phyloP scores from a whole-genome alignment of 192 early-diverging fungal species.

The Chytriomyces hyalinus region DNA sequence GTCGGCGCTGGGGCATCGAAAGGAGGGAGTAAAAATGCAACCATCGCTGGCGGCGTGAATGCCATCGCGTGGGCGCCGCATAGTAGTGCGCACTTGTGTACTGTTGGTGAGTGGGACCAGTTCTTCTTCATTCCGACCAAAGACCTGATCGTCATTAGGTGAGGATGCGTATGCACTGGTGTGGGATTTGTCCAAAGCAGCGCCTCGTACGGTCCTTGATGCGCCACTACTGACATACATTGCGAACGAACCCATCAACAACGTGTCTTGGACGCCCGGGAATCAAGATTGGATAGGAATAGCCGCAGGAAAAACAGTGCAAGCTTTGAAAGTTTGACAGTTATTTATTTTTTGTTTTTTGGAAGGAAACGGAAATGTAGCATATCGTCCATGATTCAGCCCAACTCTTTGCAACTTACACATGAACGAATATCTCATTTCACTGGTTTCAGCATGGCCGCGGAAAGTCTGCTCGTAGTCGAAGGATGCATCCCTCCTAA shows the following conservation, averaged over 20 bases:
- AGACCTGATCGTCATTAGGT: slow-evolving; percentile 48
- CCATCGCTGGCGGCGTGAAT: slow-evolving; percentile 65
- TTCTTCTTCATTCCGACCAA: neutral
- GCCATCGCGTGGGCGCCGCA: slow-evolving; percentile 89
- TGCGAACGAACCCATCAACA: slow-evolving; percentile 78
- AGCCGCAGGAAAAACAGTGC: slow-evolving; percentile 81
- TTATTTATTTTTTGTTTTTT: neutral
- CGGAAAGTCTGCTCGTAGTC: neutral
- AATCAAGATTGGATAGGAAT: slow-evolving; percentile 89
- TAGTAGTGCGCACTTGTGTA: slow-evolving; percentile 77
- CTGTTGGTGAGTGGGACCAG: slow-evolving; percentile 69
- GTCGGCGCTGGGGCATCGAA: too few relatives aligned
- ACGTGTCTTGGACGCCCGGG: slow-evolving; percentile 79
- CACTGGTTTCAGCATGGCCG: neutral
- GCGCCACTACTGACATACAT: slow-evolving; percentile 77
- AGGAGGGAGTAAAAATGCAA: too few relatives aligned
- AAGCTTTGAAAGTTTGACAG: slow-evolving; percentile 79
- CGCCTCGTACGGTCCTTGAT: slow-evolving; percentile 44
- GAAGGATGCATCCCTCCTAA: neutral
- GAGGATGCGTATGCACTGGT: slow-evolving; percentile 90
- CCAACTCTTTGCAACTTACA: neutral
- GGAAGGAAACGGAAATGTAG: neutral
- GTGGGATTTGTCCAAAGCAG: slow-evolving; percentile 75
- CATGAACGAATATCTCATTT: neutral
- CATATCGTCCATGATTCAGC: neutral